Evolutionary conservation across 2,329 filamentous ascomycete genomes (phyloP), one percentile per base, ranked within the genome.

Genomic region (Scedosporium boydii): DNA sequence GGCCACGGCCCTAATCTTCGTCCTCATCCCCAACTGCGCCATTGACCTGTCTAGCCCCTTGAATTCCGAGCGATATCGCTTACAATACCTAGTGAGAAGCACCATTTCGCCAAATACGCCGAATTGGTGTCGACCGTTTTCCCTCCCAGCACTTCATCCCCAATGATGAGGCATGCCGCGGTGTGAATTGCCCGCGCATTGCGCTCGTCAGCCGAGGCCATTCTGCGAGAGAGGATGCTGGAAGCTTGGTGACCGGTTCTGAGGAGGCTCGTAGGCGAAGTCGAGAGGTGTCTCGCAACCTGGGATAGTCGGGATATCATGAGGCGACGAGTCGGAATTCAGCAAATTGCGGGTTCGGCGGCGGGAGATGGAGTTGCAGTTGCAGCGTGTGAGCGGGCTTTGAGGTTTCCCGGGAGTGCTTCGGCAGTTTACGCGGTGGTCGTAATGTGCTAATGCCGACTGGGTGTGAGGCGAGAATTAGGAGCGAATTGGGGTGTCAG

Each of bases 71-170:
- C 34, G 34, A 38, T 29, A 29, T 9, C 3, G 71, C 74, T 57
- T 77, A 86, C 84, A 71, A 87, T 83, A 42, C 85, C 85, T 14
- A 85, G 70, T 3, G 75, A 75, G 68, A 87, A 87, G 69, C 85
- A 87, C 79, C 83, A 87, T 68, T 85, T 86, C 41, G 85, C 85
- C 72, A 87, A 75, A 66, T 80, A 86, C 44, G 83, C 78, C 64
- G 85, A 87, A 69, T 88, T 88, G 60, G 83, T 87, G 84, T 87
- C 67, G 26, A 78, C 66, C 73, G 91, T 93, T 88, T 98, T 98
- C 69, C 95, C 93, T 23, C 92, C 93, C 3, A 98, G 81, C 4
- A 98, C 92, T 75, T 97, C 93, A 76, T 98, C 93, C n/a, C 93
- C 93, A 69, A 99, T 98, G 64, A 99, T 92, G 66, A 98, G 77